Evolutionary conservation across 192 early-diverging fungal species (phyloP).

Genomic region (Coemansia sp.): DNA sequence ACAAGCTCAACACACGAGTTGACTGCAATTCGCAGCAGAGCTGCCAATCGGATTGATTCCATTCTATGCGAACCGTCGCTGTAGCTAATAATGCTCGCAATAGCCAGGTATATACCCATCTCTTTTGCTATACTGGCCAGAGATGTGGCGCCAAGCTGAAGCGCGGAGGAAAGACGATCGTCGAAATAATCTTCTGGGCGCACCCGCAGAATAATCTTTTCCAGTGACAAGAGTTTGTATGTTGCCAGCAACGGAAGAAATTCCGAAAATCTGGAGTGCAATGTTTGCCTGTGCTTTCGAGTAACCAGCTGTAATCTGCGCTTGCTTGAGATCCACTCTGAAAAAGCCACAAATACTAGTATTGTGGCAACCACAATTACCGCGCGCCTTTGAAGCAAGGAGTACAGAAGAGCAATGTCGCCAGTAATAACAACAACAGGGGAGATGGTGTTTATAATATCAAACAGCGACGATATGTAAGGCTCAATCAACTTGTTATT

Average conservation of each 20-base stretch:
- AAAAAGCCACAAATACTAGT: slow-evolving; percentile 2
- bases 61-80: background rate
- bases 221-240: slow-evolving; percentile 32
- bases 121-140: slow-evolving; percentile 11
- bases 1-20: slow-evolving; percentile 16
- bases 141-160: slow-evolving; percentile 12
- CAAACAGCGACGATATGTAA: slow-evolving; percentile 12
- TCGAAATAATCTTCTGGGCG: slow-evolving; percentile 20
- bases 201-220: slow-evolving; percentile 15
- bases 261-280: slow-evolving; percentile 20
- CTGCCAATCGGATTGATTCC: background rate
- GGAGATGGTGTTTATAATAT: slow-evolving; percentile 1
- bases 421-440: slow-evolving; percentile 10
- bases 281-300: slow-evolving; percentile 3
- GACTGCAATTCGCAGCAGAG: slow-evolving; percentile 3
- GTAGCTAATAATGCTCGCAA: background rate
- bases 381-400: slow-evolving; percentile 19
- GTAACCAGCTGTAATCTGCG: slow-evolving; percentile 3
- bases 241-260: slow-evolving; percentile 19
- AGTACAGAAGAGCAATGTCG: slow-evolving; percentile 15
- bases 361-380: background rate
- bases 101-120: slow-evolving; percentile 12
- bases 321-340: slow-evolving; percentile 20
- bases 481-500: slow-evolving; percentile 9
- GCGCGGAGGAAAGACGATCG: slow-evolving; percentile 5